These are phyloP conservation scores for Knoxdaviesia capensis DNA, from an alignment of 2,329 filamentous ascomycete genomes.

Conservation along the genomic window DNA sequence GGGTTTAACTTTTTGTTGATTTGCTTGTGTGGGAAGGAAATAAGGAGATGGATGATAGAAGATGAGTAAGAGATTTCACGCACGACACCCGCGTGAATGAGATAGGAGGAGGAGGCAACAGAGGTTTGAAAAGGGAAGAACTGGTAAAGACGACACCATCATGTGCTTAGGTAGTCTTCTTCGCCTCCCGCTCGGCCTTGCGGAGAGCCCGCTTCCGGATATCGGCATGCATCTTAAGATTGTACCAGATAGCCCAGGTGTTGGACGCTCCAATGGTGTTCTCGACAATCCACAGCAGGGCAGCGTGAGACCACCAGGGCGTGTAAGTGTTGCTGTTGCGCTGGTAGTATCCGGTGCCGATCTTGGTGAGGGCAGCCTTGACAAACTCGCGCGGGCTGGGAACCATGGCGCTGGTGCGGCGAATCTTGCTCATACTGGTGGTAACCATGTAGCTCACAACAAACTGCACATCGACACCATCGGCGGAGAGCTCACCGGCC, in stretches of 20 bases:
- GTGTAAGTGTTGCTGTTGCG: slow-evolving; percentile 67
- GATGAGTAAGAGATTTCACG: no score
- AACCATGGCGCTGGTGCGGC: slow-evolving; percentile 54
- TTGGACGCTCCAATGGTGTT: slow-evolving; percentile 31
- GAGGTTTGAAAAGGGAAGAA: no score
- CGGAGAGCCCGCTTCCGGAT: slow-evolving; percentile 67
- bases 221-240: slow-evolving; percentile 54
- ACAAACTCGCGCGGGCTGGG: slow-evolving; percentile 75
- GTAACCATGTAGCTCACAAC: slow-evolving; percentile 86
- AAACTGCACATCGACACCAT: slow-evolving; percentile 76
- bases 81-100: no score
- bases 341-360: slow-evolving; percentile 59
- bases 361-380: slow-evolving; percentile 52
- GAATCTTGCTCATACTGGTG: slow-evolving; percentile 92
- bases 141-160: no score
- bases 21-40: background rate
- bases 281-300: slow-evolving; percentile 70
- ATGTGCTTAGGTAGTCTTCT: slow-evolving; percentile 25
- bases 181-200: slow-evolving; percentile 66
- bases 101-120: no score
- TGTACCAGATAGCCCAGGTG: slow-evolving; percentile 24
- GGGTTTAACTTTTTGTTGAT: no score
- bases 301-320: slow-evolving; percentile 79
- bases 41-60: background rate
- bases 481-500: slow-evolving; percentile 58